Conservation (phyloP, 2,329 filamentous ascomycete species). For the Talaromyces atroroseus region DNA sequence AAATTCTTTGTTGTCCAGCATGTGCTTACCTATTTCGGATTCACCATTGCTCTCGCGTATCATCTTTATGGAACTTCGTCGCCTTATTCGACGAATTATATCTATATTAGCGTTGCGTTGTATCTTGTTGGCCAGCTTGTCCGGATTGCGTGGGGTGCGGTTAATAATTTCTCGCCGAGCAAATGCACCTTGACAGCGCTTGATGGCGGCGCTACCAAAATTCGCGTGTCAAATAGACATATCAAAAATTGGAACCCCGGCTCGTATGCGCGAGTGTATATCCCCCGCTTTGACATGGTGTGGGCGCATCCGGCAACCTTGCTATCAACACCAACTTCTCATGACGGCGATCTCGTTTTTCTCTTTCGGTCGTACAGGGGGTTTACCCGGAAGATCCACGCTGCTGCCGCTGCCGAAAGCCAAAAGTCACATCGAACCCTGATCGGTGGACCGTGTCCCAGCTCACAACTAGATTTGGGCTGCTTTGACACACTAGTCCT, state of each 20-base stretch:
- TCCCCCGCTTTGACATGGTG: constrained; percentile 47
- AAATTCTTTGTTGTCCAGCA: constrained; percentile 55
- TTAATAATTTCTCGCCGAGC: constrained; percentile 26
- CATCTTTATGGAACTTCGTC: constrained; percentile 35
- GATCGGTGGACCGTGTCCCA: constrained; percentile 52
- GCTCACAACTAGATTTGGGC: constrained; percentile 42
- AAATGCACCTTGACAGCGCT: constrained; percentile 24
- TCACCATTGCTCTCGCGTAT: constrained; percentile 44
- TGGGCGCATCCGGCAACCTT: constrained; percentile 59
- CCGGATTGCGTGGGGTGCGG: constrained; percentile 21
- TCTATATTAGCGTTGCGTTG: constrained; percentile 45
- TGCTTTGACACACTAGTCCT: constrained; percentile 55
- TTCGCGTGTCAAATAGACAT: constrained; percentile 28
- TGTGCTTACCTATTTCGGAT: constrained; percentile 45
- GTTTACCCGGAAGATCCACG: constrained; percentile 43
- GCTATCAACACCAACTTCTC: constrained; percentile 50
- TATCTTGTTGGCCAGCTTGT: constrained; percentile 4
- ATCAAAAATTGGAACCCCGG: constrained; percentile 52
- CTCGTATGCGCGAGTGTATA: constrained; percentile 58
- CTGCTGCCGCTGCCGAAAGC: constrained; percentile 17
- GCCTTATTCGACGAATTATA: constrained; percentile 35
- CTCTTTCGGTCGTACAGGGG: constrained; percentile 48
- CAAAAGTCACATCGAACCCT: constrained; percentile 30
- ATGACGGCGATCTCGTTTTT: constrained; percentile 50
- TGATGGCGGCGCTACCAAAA: constrained; percentile 32